A percentile compares a stretch with the other conserved stretches of the same genome.
phyloP scores from a whole-genome alignment of 2,329 filamentous ascomycete genomes.

The Gaeumannomyces sp. region DNA sequence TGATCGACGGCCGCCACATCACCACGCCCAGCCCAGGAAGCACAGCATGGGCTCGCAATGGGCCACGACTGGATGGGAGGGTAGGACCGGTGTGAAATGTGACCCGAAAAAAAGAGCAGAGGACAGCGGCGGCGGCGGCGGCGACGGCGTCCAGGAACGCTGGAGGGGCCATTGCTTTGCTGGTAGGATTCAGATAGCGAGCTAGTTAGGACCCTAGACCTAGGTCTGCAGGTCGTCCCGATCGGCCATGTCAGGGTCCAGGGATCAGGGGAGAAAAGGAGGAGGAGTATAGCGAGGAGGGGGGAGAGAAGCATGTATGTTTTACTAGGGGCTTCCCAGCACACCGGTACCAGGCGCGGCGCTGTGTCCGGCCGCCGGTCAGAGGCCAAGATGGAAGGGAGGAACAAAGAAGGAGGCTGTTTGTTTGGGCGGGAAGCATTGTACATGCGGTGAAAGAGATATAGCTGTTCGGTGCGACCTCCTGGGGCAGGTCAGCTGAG shows the following conservation, averaged over 20 bases:
- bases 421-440: background rate
- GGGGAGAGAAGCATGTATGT: background rate
- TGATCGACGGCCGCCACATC: background rate
- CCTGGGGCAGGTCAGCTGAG: background rate
- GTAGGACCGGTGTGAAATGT: background rate
- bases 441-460: background rate
- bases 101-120: background rate
- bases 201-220: background rate
- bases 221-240: background rate
- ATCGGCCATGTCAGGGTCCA: background rate
- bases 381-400: background rate
- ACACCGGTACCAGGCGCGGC: background rate
- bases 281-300: background rate
- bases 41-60: conserved; percentile 1
- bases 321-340: background rate
- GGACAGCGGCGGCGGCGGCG: too few species aligned
- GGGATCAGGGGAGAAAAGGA: background rate
- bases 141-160: too few species aligned
- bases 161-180: background rate
- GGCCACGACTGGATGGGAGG: background rate
- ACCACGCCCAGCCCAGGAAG: background rate
- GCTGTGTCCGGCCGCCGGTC: too few species aligned
- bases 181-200: background rate
- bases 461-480: background rate
- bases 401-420: background rate